These are phyloP conservation scores for Pseudogymnoascus sp. DNA, from an alignment of 2,329 filamentous ascomycete genomes.

Conservation along the genomic window DNA sequence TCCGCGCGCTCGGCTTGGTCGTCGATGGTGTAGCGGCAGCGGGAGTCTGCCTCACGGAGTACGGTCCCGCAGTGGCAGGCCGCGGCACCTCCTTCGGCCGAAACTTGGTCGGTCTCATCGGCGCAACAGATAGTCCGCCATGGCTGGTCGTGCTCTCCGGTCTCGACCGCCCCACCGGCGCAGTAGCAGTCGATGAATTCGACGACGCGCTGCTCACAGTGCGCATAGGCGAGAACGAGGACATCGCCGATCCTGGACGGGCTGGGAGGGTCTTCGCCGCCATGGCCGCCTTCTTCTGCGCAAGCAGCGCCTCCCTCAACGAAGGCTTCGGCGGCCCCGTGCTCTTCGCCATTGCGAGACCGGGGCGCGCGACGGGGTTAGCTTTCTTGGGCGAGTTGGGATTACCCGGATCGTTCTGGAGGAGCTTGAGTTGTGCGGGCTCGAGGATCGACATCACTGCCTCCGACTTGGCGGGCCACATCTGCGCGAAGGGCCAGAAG, in stretches of 20 bases:
- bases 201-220: slow-evolving; percentile 28
- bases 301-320: slow-evolving; percentile 74
- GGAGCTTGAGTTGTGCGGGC: slow-evolving; percentile 63
- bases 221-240: slow-evolving; percentile 47
- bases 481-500: slow-evolving; percentile 72
- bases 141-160: slow-evolving; percentile 32
- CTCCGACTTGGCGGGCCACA: slow-evolving; percentile 74
- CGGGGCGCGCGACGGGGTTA: slow-evolving; percentile 43
- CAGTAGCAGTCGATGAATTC: slow-evolving; percentile 27
- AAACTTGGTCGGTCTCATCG: slow-evolving; percentile 50
- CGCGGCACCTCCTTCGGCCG: slow-evolving; percentile 45
- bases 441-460: slow-evolving; percentile 72
- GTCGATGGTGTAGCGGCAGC: slow-evolving; percentile 25
- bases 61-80: slow-evolving; percentile 57
- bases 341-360: slow-evolving; percentile 54
- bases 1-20: slow-evolving; percentile 37
- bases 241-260: slow-evolving; percentile 56
- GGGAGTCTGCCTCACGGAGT: slow-evolving; percentile 43
- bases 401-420: slow-evolving; percentile 79
- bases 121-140: slow-evolving; percentile 54
- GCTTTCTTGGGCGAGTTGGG: slow-evolving; percentile 57
- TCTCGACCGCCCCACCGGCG: slow-evolving; percentile 34
- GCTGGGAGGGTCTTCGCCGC: slow-evolving; percentile 44
- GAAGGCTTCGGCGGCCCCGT: slow-evolving; percentile 52
- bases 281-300: slow-evolving; percentile 60